These are phyloP conservation scores for Cystofilobasidium capitatum DNA, from an alignment of 768 basidiomycete species.

Conservation along the genomic window DNA sequence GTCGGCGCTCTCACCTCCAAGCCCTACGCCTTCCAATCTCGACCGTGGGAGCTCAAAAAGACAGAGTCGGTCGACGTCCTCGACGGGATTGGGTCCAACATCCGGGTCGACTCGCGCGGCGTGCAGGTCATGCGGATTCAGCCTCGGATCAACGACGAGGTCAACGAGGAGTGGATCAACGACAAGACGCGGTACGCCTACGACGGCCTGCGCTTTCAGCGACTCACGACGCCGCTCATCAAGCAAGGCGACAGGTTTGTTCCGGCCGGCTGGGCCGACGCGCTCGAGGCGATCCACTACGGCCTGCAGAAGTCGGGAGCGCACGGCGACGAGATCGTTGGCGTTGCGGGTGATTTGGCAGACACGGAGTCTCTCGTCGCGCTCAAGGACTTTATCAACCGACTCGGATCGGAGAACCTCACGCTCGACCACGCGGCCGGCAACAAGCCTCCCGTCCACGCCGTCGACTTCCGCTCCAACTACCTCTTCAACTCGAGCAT, in stretches of 20 bases:
- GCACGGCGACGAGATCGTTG: conserved; percentile 84
- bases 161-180: conserved; percentile 99
- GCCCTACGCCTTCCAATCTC: conserved; percentile 93
- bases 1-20: conserved; percentile 97
- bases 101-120: conserved; percentile 88
- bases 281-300: conserved; percentile 63
- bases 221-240: conserved; percentile 81
- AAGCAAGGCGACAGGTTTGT: conserved; percentile 90
- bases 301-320: conserved; percentile 74
- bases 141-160: conserved; percentile 89
- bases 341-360: conserved; percentile 80
- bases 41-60: conserved; percentile 97
- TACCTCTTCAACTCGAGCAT: conserved; percentile 94
- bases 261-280: conserved; percentile 81
- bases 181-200: conserved; percentile 97
- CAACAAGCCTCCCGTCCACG: conserved; percentile 57
- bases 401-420: conserved; percentile 89
- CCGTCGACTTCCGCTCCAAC: conserved; percentile 85
- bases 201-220: conserved; percentile 90
- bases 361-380: conserved; percentile 74
- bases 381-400: conserved; percentile 85
- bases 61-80: conserved; percentile 93
- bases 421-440: conserved; percentile 66
- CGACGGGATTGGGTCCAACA: conserved; percentile 93
- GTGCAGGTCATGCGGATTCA: conserved; percentile 96